Evolutionary conservation across 1,139 yeast species (phyloP), one percentile per base, ranked within the genome.

Genomic region (Geotrichum europaeum): DNA sequence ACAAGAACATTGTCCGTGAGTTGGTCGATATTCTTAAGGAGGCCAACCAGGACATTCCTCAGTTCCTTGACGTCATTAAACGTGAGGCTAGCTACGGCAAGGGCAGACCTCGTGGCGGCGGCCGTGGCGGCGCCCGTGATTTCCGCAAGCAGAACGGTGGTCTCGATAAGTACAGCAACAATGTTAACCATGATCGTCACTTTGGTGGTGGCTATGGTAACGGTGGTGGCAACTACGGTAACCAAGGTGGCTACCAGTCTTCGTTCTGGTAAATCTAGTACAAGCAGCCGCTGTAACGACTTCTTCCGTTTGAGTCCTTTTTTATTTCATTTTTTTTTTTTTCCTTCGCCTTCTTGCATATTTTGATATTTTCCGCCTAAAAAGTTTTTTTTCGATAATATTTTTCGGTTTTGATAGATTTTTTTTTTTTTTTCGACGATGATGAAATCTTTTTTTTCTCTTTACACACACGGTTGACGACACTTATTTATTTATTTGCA

Each of bases 41-140:
- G 79, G 98, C 99, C 67, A 92, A 94, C 80, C 99, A 94, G 81
- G 98, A 92, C 76, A 87, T 92, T 69, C 99, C 99, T 67, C 84
- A 84, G 65, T 94, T 94, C 81, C 84, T 94, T 75, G 83, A 81
- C 68, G 83, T 86, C 68, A 84, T 91, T 69, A 80, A 89, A 64
- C 87, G 96, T 79, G 98, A 92, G 79, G 78, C 84, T 60, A 78
- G 87, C 59, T 81, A 79, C 68, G 86, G 87, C 66, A 79, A 84
- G 67, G 78, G 86, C 63, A 80, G 86, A 60, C 79, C 82, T 61
- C 76, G 84, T 64, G 79, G 84, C 61, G 68, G 72, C 49, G 58
- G 58, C 34, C 58, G 58, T 12, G 51, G 57, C 28, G 47, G 47
- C 22, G 67, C 66, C 60, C 76, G 77, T 55, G 78, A 75, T 66